phyloP scores from a whole-genome alignment of 2,329 filamentous ascomycete species.

The Thelonectria discophora region DNA sequence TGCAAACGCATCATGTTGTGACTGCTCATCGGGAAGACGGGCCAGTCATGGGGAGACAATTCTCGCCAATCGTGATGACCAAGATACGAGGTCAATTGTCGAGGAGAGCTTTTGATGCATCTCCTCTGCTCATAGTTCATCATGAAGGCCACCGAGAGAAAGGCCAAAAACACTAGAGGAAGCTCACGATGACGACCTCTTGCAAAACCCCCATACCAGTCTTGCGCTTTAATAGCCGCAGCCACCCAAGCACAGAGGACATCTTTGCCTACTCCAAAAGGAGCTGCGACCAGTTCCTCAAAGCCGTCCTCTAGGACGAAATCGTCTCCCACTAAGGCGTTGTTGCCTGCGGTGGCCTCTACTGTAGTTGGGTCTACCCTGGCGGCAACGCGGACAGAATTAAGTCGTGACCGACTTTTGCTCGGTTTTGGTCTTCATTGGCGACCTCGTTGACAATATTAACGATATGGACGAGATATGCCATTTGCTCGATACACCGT shows the following conservation, averaged over 20 bases:
- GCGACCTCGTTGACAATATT: neutral
- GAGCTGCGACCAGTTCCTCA: neutral
- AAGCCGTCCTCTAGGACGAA: neutral
- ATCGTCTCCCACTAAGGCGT: slow-evolving; percentile 1
- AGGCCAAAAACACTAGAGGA: no score
- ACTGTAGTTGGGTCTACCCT: neutral
- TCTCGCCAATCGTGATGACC: no score
- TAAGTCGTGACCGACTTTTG: neutral
- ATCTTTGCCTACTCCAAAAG: neutral
- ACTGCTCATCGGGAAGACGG: no score
- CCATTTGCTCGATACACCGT: neutral
- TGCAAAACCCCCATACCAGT: neutral
- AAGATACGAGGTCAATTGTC: no score
- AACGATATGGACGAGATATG: neutral
- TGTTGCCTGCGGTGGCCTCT: neutral
- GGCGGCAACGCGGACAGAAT: neutral
- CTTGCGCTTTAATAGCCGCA: neutral
- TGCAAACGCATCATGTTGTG: no score
- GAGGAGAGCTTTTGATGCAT: neutral
- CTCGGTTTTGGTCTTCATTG: neutral
- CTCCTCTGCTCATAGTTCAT: no score
- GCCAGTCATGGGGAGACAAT: no score
- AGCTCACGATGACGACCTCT: neutral
- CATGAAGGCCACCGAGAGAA: no score
- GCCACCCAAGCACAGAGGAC: neutral